Conservation (phyloP, 352 stramenopile species). For the Phytopythium aichiense region DNA sequence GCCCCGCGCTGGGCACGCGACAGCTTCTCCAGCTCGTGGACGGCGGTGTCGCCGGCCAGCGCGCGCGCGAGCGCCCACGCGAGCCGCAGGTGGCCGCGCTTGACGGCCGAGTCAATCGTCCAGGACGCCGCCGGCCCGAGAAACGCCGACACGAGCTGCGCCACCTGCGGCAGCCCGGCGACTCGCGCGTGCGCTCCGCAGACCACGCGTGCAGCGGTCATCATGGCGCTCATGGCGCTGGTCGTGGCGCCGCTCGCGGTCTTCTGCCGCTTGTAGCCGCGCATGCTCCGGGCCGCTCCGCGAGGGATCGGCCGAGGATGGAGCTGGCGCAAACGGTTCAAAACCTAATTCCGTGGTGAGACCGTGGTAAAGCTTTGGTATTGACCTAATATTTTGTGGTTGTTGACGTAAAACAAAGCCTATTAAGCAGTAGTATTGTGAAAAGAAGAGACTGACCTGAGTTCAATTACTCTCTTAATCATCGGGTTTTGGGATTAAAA, state of each 20-base stretch:
- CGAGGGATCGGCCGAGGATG: neutral
- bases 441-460: neutral
- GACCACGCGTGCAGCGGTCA: neutral
- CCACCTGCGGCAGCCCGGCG: conserved; percentile 17
- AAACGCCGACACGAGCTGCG: conserved; percentile 20
- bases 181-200: neutral
- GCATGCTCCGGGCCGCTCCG: neutral
- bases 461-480: neutral
- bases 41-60: neutral
- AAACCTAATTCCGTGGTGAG: neutral
- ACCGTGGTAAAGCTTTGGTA: neutral
- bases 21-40: conserved; percentile 1
- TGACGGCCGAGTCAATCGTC: neutral
- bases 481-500: no score
- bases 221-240: no score
- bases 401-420: neutral
- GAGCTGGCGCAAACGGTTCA: neutral
- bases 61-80: neutral
- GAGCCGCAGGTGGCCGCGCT: neutral
- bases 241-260: neutral
- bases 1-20: neutral
- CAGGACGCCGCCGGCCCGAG: conserved; percentile 20
- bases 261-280: neutral
- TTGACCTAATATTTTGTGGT: neutral
- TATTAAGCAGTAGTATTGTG: neutral